These are phyloP conservation scores for Pyrenophora tritici-repentis DNA, from an alignment of 2,329 filamentous ascomycete genomes.

Conservation along the genomic window DNA sequence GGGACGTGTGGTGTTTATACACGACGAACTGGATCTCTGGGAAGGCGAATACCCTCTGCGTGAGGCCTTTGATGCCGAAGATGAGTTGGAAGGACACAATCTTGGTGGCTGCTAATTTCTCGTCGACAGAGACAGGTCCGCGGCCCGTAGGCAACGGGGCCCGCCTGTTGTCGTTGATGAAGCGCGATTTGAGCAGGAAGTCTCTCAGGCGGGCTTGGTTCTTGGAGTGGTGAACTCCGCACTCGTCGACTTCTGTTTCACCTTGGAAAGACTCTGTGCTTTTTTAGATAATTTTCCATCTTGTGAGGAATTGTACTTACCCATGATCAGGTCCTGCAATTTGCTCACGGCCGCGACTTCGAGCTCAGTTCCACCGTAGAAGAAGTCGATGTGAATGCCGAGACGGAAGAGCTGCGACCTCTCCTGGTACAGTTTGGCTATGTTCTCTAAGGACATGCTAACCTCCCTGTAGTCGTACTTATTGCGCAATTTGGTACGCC, in stretches of 20 bases:
- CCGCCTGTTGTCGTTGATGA: constrained; percentile 34
- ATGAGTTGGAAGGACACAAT: constrained; percentile 43
- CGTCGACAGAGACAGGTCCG: not conserved
- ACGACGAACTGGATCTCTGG: constrained; percentile 53
- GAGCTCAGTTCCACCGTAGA: not conserved
- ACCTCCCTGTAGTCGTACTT: constrained; percentile 46
- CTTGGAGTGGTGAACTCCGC: constrained; percentile 32
- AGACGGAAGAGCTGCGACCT: constrained; percentile 29
- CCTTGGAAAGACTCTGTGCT: constrained; percentile 41
- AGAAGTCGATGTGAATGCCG: constrained; percentile 24
- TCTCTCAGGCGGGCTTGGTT: constrained; percentile 41
- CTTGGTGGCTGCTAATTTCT: constrained; percentile 34
- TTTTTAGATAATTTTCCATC: not conserved
- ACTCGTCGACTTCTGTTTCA: constrained; percentile 16
- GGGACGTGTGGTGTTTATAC: constrained; percentile 44
- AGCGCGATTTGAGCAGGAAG: constrained; percentile 39
- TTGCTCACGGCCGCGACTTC: constrained; percentile 19
- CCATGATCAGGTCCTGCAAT: constrained; percentile 51
- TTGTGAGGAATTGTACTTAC: constrained; percentile 38
- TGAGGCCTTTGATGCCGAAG: constrained; percentile 23
- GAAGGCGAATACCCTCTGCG: constrained; percentile 45
- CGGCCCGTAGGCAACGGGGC: constrained; percentile 7
- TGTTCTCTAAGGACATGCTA: constrained; percentile 29
- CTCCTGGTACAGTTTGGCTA: constrained; percentile 41
- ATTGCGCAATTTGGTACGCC: constrained; percentile 52